These are phyloP conservation scores for Hirschioporus abietinus DNA, from an alignment of 768 basidiomycete genomes.

Conservation along the genomic window DNA sequence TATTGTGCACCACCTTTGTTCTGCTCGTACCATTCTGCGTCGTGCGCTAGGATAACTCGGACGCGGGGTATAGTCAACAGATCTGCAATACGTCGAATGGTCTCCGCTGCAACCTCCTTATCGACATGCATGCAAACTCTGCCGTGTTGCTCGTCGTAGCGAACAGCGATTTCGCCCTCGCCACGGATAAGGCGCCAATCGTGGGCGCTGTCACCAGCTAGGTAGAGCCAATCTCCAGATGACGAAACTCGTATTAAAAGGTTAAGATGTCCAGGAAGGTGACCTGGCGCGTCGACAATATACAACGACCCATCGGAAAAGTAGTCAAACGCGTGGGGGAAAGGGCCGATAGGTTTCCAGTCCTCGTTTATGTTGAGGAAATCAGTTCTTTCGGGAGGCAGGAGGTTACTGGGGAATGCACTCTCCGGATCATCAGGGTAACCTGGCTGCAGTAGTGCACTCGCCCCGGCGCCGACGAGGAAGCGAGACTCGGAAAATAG, in stretches of 20 bases:
- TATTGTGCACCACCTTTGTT: constrained; percentile 40
- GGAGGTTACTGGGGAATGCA: constrained; percentile 26
- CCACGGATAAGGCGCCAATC: constrained; percentile 46
- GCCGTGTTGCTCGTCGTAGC: constrained; percentile 14
- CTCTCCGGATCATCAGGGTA: constrained; percentile 38
- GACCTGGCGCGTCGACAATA: constrained; percentile 53
- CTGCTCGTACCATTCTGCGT: constrained; percentile 43
- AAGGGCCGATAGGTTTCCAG: constrained; percentile 40
- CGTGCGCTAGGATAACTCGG: constrained; percentile 48
- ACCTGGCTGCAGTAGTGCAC: constrained; percentile 29
- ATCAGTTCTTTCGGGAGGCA: constrained; percentile 33
- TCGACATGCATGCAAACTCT: constrained; percentile 39
- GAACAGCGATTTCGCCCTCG: constrained; percentile 32
- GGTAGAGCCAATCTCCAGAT: constrained; percentile 49
- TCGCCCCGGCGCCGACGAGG: constrained; percentile 39
- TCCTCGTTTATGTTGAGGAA: constrained; percentile 32
- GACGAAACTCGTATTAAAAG: constrained; percentile 48
- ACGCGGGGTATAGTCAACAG: constrained; percentile 35
- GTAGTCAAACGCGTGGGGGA: constrained; percentile 45
- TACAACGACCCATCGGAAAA: constrained; percentile 56
- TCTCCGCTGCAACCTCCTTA: constrained; percentile 35
- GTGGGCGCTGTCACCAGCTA: constrained; percentile 54
- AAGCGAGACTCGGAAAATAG: constrained; percentile 44
- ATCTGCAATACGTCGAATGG: constrained; percentile 34
- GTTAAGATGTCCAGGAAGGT: constrained; percentile 51